Conservation (phyloP, 2,329 filamentous ascomycete species). For the Fusarium annulatum region DNA sequence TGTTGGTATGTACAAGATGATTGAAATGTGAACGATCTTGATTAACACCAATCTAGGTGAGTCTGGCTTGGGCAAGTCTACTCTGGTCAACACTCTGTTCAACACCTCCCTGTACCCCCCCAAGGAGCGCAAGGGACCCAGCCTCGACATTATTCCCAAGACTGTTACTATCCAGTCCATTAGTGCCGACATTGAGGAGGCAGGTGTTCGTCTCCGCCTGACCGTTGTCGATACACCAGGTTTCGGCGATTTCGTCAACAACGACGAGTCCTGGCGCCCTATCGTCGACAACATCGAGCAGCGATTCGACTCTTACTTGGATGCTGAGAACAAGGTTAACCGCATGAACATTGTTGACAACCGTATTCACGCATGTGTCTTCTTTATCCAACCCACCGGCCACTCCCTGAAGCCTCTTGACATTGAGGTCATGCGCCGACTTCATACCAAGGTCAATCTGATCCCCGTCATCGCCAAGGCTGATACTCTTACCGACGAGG, state of each 20-base stretch:
- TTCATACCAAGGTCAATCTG: conserved; percentile 99
- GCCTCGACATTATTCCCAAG: conserved; percentile 98
- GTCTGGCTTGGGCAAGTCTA: conserved; percentile 99
- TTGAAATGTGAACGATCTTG: neutral
- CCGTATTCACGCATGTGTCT: conserved; percentile 97
- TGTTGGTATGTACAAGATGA: conserved; percentile 76
- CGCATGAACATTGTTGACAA: conserved; percentile 99
- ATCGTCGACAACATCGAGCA: conserved; percentile 99
- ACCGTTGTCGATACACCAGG: conserved; percentile 98
- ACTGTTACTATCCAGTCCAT: conserved; percentile 95
- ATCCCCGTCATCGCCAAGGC: conserved; percentile 99
- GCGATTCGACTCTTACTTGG: conserved; percentile 96
- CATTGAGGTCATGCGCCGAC: conserved; percentile 98
- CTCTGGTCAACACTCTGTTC: conserved; percentile 98
- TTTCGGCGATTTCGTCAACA: conserved; percentile 99
- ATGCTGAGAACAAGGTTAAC: conserved; percentile 99
- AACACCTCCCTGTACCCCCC: conserved; percentile 99
- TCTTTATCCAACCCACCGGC: conserved; percentile 99
- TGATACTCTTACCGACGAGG: conserved; percentile 96
- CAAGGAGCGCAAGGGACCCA: conserved; percentile 97
- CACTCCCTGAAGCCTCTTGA: conserved; percentile 98
- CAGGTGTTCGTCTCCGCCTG: conserved; percentile 93
- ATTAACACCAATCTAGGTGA: conserved; percentile 72
- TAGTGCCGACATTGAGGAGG: conserved; percentile 97
- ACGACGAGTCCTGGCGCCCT: conserved; percentile 98